A percentile compares a stretch with the other conserved stretches of the same genome.
phyloP scores from a whole-genome alignment of 768 basidiomycete genomes.

The Exsudoporus frostii region DNA sequence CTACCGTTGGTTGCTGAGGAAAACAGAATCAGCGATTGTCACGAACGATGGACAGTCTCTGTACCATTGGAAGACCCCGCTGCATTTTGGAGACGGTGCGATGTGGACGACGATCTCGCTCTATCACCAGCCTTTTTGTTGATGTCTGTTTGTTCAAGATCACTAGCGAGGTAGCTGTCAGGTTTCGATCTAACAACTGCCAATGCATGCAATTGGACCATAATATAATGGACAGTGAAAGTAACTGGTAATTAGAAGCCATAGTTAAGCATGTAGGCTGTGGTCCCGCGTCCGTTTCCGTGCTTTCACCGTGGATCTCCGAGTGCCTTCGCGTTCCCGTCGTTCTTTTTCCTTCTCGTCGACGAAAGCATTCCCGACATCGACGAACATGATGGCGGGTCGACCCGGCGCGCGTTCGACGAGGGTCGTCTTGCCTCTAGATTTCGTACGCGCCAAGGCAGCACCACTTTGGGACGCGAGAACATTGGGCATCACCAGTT shows the following conservation, averaged over 20 bases:
- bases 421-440: constrained; percentile 38
- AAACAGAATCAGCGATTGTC: constrained; percentile 16
- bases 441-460: constrained; percentile 37
- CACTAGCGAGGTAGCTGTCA: neutral
- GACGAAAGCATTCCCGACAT: constrained; percentile 71
- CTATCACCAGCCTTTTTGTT: constrained; percentile 11
- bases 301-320: constrained; percentile 38
- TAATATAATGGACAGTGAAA: neutral
- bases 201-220: neutral
- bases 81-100: constrained; percentile 60
- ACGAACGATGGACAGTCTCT: neutral
- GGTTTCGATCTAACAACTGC: neutral
- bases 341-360: constrained; percentile 51
- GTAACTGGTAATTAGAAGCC: neutral
- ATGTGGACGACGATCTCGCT: constrained; percentile 9
- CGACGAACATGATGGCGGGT: constrained; percentile 62
- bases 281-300: constrained; percentile 28
- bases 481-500: constrained; percentile 56
- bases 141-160: constrained; percentile 19
- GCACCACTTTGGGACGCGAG: constrained; percentile 47
- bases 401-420: constrained; percentile 42
- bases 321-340: constrained; percentile 48
- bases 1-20: constrained; percentile 90
- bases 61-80: constrained; percentile 76
- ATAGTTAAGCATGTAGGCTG: constrained; percentile 4